Evolutionary conservation across 192 early-diverging fungal genomes (phyloP), one percentile per base, ranked within the genome.

Genomic region (Jimgerdemannia lactiflua): DNA sequence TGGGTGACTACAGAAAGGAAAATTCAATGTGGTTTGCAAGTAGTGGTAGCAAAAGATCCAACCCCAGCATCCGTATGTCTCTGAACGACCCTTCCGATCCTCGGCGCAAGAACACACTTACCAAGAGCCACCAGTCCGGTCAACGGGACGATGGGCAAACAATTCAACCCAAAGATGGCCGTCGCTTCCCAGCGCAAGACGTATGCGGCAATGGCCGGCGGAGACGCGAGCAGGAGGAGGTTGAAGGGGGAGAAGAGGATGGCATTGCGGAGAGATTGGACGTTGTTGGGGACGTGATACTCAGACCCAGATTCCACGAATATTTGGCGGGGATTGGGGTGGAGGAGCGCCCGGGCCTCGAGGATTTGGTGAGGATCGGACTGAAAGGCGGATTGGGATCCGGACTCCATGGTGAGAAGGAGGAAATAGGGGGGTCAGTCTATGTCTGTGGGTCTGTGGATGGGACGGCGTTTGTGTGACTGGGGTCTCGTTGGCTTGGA

Each of bases 111-210:
- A 29, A 29, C 29, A 29, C 43, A 49, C 44, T 77, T 74, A 82
- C 81, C 74, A 9, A 79, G 74, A 42, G 77, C 81, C 4, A 82
- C 68, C 3, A 82, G 78, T 75, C 96, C 95, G 39, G 97, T 96
- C 54, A 99, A 82, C 39, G 96, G 95, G 20, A 99, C 81, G 65
- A 98, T 94, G 6, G 94, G 95, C 41, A 95, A 88, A 68, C 97
- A 96, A 87, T 98, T 99, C 67, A 96, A 85, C 20, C 87, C 69
- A 75, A 98, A 98, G 1, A 89, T 79, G 8, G 88, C 77, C 43
- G 88, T 86, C 54, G 92, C 90, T 65, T 65, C 64, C 64, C 64
- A 65, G 64, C 19, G 64, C 19, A 19, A 14, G 14, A 65, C 14
- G 14, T 65, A 19, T 17, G 83, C 75, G 86, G 93, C 94, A 39